These are phyloP conservation scores for Fennellomyces sp. DNA, from an alignment of 371 early-diverging fungal species.

Conservation along the genomic window DNA sequence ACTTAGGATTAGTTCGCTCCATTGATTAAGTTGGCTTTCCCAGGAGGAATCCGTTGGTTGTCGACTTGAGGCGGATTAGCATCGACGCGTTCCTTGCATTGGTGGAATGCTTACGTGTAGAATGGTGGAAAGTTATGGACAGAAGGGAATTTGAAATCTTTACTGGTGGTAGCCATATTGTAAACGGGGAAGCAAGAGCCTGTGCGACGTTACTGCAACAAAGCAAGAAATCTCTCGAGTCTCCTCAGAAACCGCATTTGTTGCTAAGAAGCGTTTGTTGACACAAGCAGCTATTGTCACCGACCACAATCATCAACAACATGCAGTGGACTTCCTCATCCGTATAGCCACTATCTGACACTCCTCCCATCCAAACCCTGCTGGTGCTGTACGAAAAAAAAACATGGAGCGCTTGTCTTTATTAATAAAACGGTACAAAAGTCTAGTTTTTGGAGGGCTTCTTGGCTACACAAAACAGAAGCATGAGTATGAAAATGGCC, in stretches of 20 bases:
- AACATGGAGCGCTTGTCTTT: neutral
- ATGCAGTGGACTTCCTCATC: too few relatives aligned
- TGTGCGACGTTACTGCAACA: too few relatives aligned
- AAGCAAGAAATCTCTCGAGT: too few relatives aligned
- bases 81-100: neutral
- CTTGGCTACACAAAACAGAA: constrained; percentile 32
- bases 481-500: neutral
- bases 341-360: too few relatives aligned
- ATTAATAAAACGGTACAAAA: neutral
- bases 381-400: too few relatives aligned
- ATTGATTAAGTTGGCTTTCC: constrained; percentile 79
- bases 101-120: constrained; percentile 71
- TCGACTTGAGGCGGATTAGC: constrained; percentile 47
- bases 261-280: too few relatives aligned
- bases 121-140: constrained; percentile 90
- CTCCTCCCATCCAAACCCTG: too few relatives aligned
- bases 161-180: neutral
- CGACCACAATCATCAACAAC: too few relatives aligned
- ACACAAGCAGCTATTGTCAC: too few relatives aligned
- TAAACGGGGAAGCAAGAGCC: too few relatives aligned
- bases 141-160: constrained; percentile 68
- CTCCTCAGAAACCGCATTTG: too few relatives aligned
- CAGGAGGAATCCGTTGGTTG: constrained; percentile 86
- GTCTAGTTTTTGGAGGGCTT: constrained; percentile 47
- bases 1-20: constrained; percentile 76